Evolutionary conservation across 2,329 filamentous ascomycete species (phyloP), one percentile per base, ranked within the genome.

Genomic region (Calonectria montana): DNA sequence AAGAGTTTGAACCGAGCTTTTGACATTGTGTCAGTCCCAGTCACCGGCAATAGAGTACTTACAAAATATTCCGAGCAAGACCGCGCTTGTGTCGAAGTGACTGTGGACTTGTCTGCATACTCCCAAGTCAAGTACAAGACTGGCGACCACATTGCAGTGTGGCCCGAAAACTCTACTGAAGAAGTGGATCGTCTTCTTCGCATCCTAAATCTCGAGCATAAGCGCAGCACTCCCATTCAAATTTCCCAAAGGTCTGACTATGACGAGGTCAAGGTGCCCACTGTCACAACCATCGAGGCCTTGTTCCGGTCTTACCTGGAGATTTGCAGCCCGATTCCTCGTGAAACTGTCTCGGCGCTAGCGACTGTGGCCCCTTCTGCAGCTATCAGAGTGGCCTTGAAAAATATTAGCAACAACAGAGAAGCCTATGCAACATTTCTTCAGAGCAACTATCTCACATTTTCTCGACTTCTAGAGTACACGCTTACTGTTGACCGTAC

Each of bases 101-200:
- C 39, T 18, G 65, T 72, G 1, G 65, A 72, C 13, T 25, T 72
- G 29, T 50, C 65, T 4, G 59, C 61, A 13, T 21, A 72, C 15
- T 50, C 61, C 2, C 65, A 72, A 15, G 31, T 68, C 50, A 72
- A 69, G 39, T 69, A 72, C 31, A 69, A 72, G 62, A 72, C 70
- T 3, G 70, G 70, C 0, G 70, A 72, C 13, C 70, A 72, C 23
- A 66, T 72, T 31, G 70, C 70, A 2, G 70, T 72, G 5, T 72
- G 66, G 70, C 62, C 66, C 15, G 70, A 69, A n/a, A 72, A 69
- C 16, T 37, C 66, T 2, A 12, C 21, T 2, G 35, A 62, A 4
- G 66, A 72, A 31, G 66, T 72, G 4, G 15, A 65, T 9, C 21
- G 16, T 10, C 64, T 74, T 0, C 23, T 74, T 1, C 43, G 8